Evolutionary conservation across 1,284 basidiomycete species (phyloP), one percentile per base, ranked within the genome.

Genomic region (Malassezia nana): DNA sequence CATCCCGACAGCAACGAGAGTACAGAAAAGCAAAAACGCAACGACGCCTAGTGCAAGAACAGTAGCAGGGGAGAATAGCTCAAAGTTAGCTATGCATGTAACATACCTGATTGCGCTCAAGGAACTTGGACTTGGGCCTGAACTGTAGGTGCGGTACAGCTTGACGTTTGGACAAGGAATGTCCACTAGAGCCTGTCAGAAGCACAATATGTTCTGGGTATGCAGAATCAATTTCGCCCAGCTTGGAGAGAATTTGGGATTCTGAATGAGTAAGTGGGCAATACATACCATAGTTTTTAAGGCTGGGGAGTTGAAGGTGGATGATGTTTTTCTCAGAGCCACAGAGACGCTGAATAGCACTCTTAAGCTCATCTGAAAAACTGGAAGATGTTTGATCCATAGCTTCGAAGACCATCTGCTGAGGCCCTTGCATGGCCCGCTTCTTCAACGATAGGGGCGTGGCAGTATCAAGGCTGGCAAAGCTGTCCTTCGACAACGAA

Each of bases 11-110:
- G 48, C 48, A 41, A 51, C 26, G 20, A 47, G 9, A 3, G 49
- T 40, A 32, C 50, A 56, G 28, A 56, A 56, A 10, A 56, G 9
- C 35, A 56, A 32, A 38, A 56, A 51, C 5, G 35, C 32, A 25
- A 30, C 41, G 26, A 56, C 45, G 38, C 48, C 48, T 7, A 56
- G n/a, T 15, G 38, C 20, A 6, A 56, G 29, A 8, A 56, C 40
- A 5, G 54, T 56, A 20, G 42, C 20, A 4, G 54, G 16, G 5
- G 43, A 42, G 28, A 56, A 56, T 13, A 56, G 24, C 46, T 54
- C 22, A 18, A 22, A 8, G 46, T 47, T 22, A 47, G 46, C 7
- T 5, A 18, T 20, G 9, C 9, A n/a, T 12, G 1, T 15, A 2
- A 47, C 32, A 28, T 26, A 47, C 46, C 26, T 49, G 46, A 25